Evolutionary conservation across 257 asterid species (phyloP), one percentile per base, ranked within the genome.

Genomic region (Dorcoceras hygrometricum): DNA sequence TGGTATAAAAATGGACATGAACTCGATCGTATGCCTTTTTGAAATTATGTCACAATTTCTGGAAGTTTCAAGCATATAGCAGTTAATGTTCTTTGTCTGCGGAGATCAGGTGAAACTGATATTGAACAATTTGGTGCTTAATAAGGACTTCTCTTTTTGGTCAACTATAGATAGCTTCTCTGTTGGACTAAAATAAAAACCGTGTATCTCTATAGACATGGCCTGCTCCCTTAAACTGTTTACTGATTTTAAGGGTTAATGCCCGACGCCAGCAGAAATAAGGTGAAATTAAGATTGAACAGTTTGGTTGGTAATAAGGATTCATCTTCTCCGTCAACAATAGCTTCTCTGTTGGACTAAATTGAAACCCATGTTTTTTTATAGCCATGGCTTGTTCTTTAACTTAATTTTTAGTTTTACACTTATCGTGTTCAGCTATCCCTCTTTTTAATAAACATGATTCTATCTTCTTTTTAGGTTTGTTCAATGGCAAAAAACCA

Each of bases 401-500:
- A 4, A n/a, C n/a, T n/a, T n/a, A n/a, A n/a, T n/a, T 22, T 31
- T 18, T 7, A 2, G 18, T 20, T 43, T 51, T n/a, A 11, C 34
- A 28, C 24, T 23, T 19, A 20, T 29, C 20, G 66, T 29, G 61
- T 66, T 50, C 10, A 68, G 55, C 54, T 59, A 2, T 50, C 57
- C 63, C 51, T 20, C 62, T 59, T 51, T 61, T 58, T 70, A 71
- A 57, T 50, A 23, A 71, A 26, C 75, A 36, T 27, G 59, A 63
- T 58, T 69, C n/a, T 19, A 57, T 70, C 73, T 63, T 66, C 59
- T 32, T 65, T 72, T 54, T 74, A 89, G 96, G 91, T 75, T 77
- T 89, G 66, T 83, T 84, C 76, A 76, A 79, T 61, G 70, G 75
- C 71, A 67, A 65, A 63, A 74, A 80, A 27, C 71, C 71, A 69